Evolutionary conservation across 306 rosid species (phyloP).

Genomic region (Hippophae tibetana): DNA sequence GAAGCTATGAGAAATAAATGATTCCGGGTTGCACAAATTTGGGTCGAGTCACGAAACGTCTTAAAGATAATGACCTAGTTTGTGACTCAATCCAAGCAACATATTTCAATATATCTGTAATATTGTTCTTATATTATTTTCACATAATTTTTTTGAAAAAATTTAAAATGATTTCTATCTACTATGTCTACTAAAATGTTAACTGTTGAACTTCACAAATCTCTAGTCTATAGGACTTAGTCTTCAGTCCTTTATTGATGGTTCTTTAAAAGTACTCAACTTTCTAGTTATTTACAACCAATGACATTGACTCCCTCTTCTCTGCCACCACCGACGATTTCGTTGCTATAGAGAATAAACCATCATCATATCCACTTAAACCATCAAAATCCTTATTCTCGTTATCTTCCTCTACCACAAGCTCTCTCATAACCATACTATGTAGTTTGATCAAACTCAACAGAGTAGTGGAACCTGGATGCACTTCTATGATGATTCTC

Average conservation of each 20-base stretch:
- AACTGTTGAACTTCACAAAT: neutral
- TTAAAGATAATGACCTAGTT: too few relatives aligned
- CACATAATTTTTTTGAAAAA: too few relatives aligned
- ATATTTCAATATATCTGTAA: too few relatives aligned
- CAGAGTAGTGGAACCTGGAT: constrained; percentile 4
- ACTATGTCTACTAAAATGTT: too few relatives aligned
- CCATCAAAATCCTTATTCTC: constrained; percentile 19
- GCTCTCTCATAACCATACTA: constrained; percentile 65
- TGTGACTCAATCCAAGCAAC: too few relatives aligned
- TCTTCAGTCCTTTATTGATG: constrained; percentile 14
- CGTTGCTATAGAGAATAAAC: constrained; percentile 10
- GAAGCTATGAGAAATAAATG: too few relatives aligned
- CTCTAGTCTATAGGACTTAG: neutral
- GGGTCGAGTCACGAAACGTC: too few relatives aligned
- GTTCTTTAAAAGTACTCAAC: constrained; percentile 19
- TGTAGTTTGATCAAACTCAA: constrained; percentile 41
- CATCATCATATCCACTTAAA: constrained; percentile 16
- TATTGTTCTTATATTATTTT: too few relatives aligned
- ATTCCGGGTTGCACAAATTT: too few relatives aligned
- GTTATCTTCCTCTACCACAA: constrained; percentile 59
- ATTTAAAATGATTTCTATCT: too few relatives aligned
- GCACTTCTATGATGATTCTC: constrained; percentile 35
- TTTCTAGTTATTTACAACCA: constrained; percentile 10
- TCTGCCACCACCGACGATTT: constrained; percentile 13
- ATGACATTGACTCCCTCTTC: constrained; percentile 68